Conservation (phyloP, 2,329 filamentous ascomycete species). For the Clarireedia homoeocarpa region DNA sequence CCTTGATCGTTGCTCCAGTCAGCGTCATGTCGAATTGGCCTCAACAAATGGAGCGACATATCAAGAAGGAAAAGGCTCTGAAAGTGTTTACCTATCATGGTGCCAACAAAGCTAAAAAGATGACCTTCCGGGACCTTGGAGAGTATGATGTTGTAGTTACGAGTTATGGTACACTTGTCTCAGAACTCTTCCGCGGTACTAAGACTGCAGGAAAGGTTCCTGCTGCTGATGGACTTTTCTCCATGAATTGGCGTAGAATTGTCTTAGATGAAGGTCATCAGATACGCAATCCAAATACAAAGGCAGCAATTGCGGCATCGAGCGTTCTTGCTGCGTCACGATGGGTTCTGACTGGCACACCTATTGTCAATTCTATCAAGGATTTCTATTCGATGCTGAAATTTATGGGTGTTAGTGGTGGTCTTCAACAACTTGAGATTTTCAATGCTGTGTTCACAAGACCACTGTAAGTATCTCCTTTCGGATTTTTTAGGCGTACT, state of each 20-base stretch:
- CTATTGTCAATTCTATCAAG: constrained; percentile 74
- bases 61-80: constrained; percentile 53
- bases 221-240: constrained; percentile 46
- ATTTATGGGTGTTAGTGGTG: constrained; percentile 69
- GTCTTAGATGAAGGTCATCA: constrained; percentile 79
- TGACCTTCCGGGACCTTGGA: constrained; percentile 46
- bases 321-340: constrained; percentile 60
- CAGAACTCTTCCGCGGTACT: constrained; percentile 49
- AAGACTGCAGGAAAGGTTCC: constrained; percentile 35
- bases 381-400: constrained; percentile 75
- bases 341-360: constrained; percentile 76
- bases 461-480: constrained; percentile 40
- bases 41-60: constrained; percentile 67
- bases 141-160: constrained; percentile 73
- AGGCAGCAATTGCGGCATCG: constrained; percentile 61
- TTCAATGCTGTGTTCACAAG: constrained; percentile 68
- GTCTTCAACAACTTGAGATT: constrained; percentile 62
- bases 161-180: constrained; percentile 69
- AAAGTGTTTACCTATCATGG: constrained; percentile 71
- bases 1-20: constrained; percentile 74
- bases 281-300: constrained; percentile 71
- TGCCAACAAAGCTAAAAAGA: constrained; percentile 39
- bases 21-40: constrained; percentile 90
- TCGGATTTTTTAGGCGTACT: background rate
- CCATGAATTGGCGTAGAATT: constrained; percentile 66